These are phyloP conservation scores for Pseudogymnoascus sp. DNA, from an alignment of 2,329 filamentous ascomycete species.

Conservation along the genomic window DNA sequence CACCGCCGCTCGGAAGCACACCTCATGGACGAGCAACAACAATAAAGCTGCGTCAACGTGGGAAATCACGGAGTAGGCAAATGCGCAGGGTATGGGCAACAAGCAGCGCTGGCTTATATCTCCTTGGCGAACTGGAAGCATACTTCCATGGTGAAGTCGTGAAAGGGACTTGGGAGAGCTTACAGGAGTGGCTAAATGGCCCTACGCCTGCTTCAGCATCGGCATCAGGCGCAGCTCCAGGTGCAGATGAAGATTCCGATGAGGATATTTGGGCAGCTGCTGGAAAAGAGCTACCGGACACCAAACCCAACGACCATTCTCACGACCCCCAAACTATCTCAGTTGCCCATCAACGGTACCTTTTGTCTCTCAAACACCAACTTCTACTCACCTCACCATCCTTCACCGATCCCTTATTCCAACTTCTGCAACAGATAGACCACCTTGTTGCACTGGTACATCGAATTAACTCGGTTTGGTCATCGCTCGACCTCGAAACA, in stretches of 20 bases:
- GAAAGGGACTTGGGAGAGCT: constrained; percentile 70
- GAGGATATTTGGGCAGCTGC: constrained; percentile 39
- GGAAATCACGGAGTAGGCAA: constrained; percentile 53
- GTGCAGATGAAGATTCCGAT: constrained; percentile 21
- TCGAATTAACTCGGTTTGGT: constrained; percentile 69
- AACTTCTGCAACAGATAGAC: constrained; percentile 68
- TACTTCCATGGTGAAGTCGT: constrained; percentile 91
- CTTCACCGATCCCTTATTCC: constrained; percentile 60
- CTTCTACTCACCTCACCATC: constrained; percentile 57
- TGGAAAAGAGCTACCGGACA: constrained; percentile 15
- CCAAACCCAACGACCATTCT: constrained; percentile 21
- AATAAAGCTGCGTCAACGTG: constrained; percentile 54
- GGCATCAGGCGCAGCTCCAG: constrained; percentile 10
- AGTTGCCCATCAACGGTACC: constrained; percentile 69
- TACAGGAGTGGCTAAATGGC: constrained; percentile 63
- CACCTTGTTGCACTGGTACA: constrained; percentile 70
- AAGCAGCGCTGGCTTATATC: constrained; percentile 77
- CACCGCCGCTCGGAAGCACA: constrained; percentile 55
- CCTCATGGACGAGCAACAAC: constrained; percentile 54
- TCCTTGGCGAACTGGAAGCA: constrained; percentile 77
- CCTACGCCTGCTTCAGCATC: constrained; percentile 13
- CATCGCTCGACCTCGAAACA: constrained; percentile 69
- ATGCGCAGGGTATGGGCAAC: constrained; percentile 88
- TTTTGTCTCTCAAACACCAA: constrained; percentile 58
- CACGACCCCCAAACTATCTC: constrained; percentile 83